Base-by-base conservation (phyloP, 805 yeast genomes). In the Vanderwaltozyma verrucispora region DNA sequence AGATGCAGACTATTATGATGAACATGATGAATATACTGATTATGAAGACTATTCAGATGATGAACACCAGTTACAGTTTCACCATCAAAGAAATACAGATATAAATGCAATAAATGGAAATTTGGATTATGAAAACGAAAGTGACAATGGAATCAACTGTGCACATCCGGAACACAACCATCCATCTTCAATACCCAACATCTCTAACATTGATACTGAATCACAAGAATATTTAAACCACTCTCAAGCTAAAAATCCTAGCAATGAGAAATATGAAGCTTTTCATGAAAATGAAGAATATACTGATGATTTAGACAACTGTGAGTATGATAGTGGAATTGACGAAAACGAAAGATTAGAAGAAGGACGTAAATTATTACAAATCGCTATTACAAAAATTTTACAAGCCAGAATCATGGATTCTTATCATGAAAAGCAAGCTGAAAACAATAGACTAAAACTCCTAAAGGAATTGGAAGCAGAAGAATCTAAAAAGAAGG, bases 351-450 rank as follows among this genome's bases (percentile, higher is more conserved):
- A 68, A 55, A 69, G 87, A 35, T 62, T 83, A 50, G 79, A 75
- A 49, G 94, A 87, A 59, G 80, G 89, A 11, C 80, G 88, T 28
- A 75, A 81, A 19, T 71, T 85, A 68, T 71, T 88, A 43, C 86
- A 84, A 49, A 68, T 83, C 37, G 81, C 86, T 39, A 83, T 88
- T 1, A 80, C 92, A 4, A 75, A 84, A 37, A 67, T 85, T 53
- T 71, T 88, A 48, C 84, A 82, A 50, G 77, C 75, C 46, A 71
- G 86, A 32, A 72, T 88, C 24, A 67, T 82, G 50, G 74, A 71
- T 23, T 84, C 94, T 0, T 87, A 79, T 53, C 81, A 82, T 43
- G 88, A 80, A 49, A 80, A 76, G 45, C 74, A 81, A 33, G 88
- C 95, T 11, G 85, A 80, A 42, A 92, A 82, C 48, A 69, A 79